Percentiles rank a stretch among this genome's conserved stretches.
Evolutionary conservation across 176 grass and related monocot genomes (phyloP).

Genomic region (Sorghum bicolor): DNA sequence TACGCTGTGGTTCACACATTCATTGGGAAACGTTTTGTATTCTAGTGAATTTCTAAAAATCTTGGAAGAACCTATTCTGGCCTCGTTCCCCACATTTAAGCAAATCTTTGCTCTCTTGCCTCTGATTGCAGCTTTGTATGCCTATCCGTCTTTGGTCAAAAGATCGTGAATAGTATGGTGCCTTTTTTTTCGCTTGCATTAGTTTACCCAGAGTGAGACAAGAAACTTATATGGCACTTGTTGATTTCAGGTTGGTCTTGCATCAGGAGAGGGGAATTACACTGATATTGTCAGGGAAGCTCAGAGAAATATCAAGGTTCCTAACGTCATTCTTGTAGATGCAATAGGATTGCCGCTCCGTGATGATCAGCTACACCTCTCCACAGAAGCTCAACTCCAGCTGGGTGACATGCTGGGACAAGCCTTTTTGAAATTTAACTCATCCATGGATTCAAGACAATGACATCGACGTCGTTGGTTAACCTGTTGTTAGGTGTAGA

Average conservation of each 20-base stretch:
- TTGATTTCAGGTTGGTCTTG: conserved; percentile 69
- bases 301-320: conserved; percentile 61
- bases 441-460: conserved; percentile 29
- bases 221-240: background rate
- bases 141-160: background rate
- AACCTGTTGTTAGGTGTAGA: conserved; percentile 14
- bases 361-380: conserved; percentile 73
- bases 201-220: background rate
- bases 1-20: background rate
- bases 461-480: background rate
- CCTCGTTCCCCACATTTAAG: background rate
- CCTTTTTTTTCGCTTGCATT: background rate
- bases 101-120: background rate
- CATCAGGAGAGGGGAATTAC: conserved; percentile 92
- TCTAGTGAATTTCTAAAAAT: background rate
- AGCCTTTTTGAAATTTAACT: conserved; percentile 52
- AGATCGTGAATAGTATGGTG: background rate
- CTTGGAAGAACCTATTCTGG: background rate
- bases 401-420: conserved; percentile 75
- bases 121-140: background rate
- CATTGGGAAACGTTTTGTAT: background rate
- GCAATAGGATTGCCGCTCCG: conserved; percentile 62
- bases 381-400: conserved; percentile 73
- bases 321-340: conserved; percentile 71
- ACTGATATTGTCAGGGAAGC: conserved; percentile 66